Percentiles rank a stretch among this genome's conserved stretches.
Evolutionary conservation across 1,284 basidiomycete genomes (phyloP).

Genomic region (Cutaneotrichosporon sp.): DNA sequence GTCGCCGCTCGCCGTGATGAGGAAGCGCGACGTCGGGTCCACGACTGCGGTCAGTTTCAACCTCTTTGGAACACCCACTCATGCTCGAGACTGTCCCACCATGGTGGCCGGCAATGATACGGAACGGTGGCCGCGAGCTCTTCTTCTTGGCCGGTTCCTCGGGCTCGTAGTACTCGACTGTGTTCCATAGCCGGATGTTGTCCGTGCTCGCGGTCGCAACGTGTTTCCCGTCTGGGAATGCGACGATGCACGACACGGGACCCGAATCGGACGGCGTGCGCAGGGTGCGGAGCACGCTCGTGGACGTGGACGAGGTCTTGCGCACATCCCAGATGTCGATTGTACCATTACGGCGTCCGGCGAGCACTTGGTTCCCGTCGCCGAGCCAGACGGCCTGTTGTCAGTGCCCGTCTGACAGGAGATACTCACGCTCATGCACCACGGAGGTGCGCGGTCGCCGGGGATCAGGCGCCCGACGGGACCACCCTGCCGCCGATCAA

Average conservation of each 20-base stretch:
- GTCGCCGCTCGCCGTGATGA: constrained; percentile 89
- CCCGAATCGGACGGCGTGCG: constrained; percentile 86
- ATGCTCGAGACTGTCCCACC: constrained; percentile 89
- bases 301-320: constrained; percentile 60
- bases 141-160: constrained; percentile 61
- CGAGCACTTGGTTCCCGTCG: constrained; percentile 83
- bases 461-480: constrained; percentile 82
- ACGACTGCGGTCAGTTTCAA: constrained; percentile 61
- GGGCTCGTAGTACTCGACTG: constrained; percentile 68
- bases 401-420: neutral
- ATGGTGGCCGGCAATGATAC: constrained; percentile 95
- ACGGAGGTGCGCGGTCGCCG: constrained; percentile 86
- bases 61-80: constrained; percentile 58
- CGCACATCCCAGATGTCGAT: constrained; percentile 95
- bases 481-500: constrained; percentile 64
- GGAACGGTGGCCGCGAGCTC: constrained; percentile 67
- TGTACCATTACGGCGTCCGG: constrained; percentile 84
- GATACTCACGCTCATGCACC: constrained; percentile 82
- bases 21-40: constrained; percentile 77
- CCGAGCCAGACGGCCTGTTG: constrained; percentile 87
- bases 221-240: constrained; percentile 86
- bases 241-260: constrained; percentile 82
- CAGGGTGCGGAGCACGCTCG: constrained; percentile 73
- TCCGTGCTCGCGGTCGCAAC: constrained; percentile 89
- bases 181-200: constrained; percentile 93